Conservation (phyloP, 169 alveolate species). For the Plasmodium berghei region DNA sequence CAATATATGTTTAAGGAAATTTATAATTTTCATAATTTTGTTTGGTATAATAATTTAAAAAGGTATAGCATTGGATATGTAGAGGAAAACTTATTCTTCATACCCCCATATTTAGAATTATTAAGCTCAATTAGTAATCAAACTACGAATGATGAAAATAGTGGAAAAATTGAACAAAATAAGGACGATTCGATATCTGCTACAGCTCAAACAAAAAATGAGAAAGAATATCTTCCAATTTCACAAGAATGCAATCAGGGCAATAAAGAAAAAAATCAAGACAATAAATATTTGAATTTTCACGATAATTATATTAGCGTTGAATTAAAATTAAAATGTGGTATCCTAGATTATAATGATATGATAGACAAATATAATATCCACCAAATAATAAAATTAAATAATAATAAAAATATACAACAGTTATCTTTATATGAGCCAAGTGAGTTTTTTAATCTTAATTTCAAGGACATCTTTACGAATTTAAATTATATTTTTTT, state of each 20-base stretch:
- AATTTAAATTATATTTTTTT: conserved; percentile 63
- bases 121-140: no score
- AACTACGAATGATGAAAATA: background rate
- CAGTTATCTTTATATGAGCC: conserved; percentile 65
- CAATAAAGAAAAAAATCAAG: background rate
- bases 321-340: conserved; percentile 84
- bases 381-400: conserved; percentile 79
- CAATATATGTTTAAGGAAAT: conserved; percentile 31
- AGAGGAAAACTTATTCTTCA: conserved; percentile 67
- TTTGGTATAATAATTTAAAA: background rate
- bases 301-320: conserved; percentile 69
- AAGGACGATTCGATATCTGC: background rate
- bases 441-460: conserved; percentile 34
- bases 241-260: background rate
- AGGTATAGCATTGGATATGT: conserved; percentile 49
- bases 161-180: background rate
- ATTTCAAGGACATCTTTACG: conserved; percentile 47
- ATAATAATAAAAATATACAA: conserved; percentile 35
- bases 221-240: background rate
- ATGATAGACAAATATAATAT: conserved; percentile 80
- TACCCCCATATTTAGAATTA: conserved; percentile 20
- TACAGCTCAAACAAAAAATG: background rate
- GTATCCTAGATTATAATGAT: conserved; percentile 78
- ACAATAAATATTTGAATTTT: background rate
- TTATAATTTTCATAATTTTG: conserved; percentile 28